These are phyloP conservation scores for Hyphopichia khmerensis DNA, from an alignment of 1,139 yeast species.

Conservation along the genomic window DNA sequence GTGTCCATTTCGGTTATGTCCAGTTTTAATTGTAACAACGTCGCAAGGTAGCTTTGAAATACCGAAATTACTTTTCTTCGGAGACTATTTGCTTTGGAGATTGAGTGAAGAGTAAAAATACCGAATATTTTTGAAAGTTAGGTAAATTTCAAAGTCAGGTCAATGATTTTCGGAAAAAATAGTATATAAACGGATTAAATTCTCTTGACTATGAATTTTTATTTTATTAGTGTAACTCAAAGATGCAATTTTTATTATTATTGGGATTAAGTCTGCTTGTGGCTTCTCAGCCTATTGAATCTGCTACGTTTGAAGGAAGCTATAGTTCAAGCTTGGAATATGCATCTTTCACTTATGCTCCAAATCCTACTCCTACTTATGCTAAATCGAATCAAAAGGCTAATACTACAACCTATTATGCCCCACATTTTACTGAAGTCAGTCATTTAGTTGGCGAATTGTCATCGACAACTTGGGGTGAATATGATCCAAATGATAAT, in stretches of 20 bases:
- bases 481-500: slow-evolving; percentile 15
- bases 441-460: slow-evolving; percentile 10
- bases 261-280: background rate
- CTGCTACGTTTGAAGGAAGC: background rate
- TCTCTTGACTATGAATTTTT: no score
- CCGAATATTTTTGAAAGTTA: no score
- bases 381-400: slow-evolving; percentile 9
- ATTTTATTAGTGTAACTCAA: background rate
- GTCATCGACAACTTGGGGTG: slow-evolving; percentile 17
- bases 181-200: no score
- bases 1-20: no score
- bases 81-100: no score
- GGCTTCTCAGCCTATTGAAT: background rate
- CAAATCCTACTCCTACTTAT: slow-evolving; percentile 10
- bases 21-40: no score
- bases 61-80: no score
- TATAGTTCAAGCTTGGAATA: background rate
- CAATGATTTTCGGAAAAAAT: no score
- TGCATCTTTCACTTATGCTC: background rate
- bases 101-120: no score
- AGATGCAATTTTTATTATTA: background rate
- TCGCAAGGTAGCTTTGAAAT: no score
- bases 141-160: no score
- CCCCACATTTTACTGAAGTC: slow-evolving; percentile 12
- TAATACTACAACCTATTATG: slow-evolving; percentile 10